Conservation (phyloP, 169 alveolate genomes). For the Plasmodium sp. region DNA sequence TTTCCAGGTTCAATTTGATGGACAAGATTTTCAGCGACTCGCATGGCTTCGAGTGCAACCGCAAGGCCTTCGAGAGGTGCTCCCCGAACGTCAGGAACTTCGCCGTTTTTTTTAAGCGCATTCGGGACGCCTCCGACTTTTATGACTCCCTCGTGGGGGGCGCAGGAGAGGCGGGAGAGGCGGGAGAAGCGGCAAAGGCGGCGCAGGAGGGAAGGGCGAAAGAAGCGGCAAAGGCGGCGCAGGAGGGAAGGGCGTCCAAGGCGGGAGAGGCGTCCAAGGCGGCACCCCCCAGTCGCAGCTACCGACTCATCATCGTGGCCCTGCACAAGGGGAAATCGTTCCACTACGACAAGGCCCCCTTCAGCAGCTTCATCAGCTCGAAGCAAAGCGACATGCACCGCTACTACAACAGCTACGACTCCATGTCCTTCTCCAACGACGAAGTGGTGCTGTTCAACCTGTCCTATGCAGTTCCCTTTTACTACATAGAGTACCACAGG, state of each 20-base stretch:
- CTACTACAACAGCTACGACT: constrained; percentile 50
- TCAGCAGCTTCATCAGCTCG: constrained; percentile 12
- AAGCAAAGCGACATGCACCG: constrained; percentile 9
- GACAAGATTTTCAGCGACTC: constrained; percentile 67
- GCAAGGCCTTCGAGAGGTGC: constrained; percentile 12
- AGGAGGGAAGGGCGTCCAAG: neutral
- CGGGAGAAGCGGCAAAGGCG: neutral
- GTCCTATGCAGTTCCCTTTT: constrained; percentile 71
- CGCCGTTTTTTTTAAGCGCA: constrained; percentile 48
- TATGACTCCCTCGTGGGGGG: constrained; percentile 24
- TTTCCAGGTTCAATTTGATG: constrained; percentile 35
- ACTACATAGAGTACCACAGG: constrained; percentile 43
- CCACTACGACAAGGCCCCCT: constrained; percentile 26
- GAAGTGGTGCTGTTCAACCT: constrained; percentile 42
- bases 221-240: neutral
- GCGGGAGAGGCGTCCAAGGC: neutral
- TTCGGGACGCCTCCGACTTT: constrained; percentile 42
- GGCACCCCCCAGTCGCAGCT: neutral
- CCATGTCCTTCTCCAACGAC: constrained; percentile 30
- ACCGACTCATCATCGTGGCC: constrained; percentile 60
- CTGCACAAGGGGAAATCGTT: constrained; percentile 57
- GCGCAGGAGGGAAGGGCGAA: neutral
- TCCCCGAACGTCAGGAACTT: constrained; percentile 28
- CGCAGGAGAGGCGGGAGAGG: neutral
- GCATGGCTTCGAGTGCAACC: constrained; percentile 60